These are phyloP conservation scores for Cercophora newfieldiana DNA, from an alignment of 495 filamentous ascomycete species.

Conservation along the genomic window DNA sequence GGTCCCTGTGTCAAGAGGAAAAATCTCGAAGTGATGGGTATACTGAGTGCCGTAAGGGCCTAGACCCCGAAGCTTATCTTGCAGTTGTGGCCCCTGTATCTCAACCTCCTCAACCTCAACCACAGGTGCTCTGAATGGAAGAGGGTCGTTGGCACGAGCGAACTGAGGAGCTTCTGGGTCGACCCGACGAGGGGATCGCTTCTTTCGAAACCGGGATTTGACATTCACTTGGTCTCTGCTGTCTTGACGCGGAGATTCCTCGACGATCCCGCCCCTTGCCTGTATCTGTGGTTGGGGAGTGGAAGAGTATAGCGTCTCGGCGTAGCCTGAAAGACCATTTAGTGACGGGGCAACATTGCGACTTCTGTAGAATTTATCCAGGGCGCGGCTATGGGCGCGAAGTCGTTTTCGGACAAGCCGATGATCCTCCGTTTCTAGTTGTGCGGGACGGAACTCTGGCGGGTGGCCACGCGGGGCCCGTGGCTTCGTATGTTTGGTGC, in stretches of 20 bases:
- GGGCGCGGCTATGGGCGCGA: conserved; percentile 41
- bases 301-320: conserved; percentile 1
- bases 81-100: conserved; percentile 28
- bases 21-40: conserved; percentile 71
- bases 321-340: conserved; percentile 26
- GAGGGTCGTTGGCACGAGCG: conserved; percentile 49
- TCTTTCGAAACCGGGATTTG: conserved; percentile 45
- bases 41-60: conserved; percentile 65
- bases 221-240: conserved; percentile 29
- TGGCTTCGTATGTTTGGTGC: background rate
- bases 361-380: conserved; percentile 51
- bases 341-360: conserved; percentile 28
- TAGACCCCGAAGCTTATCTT: conserved; percentile 54
- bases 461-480: conserved; percentile 11
- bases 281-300: conserved; percentile 20
- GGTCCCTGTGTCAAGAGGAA: conserved; percentile 63
- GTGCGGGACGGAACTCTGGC: conserved; percentile 39
- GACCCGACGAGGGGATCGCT: conserved; percentile 52
- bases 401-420: conserved; percentile 35
- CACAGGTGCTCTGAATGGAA: conserved; percentile 31
- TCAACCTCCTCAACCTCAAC: conserved; percentile 20
- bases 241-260: conserved; percentile 1
- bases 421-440: conserved; percentile 46
- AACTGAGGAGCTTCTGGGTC: conserved; percentile 51
- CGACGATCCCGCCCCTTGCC: background rate